phyloP scores from a whole-genome alignment of 352 stramenopile species.

The Phytophthora foliorum region DNA sequence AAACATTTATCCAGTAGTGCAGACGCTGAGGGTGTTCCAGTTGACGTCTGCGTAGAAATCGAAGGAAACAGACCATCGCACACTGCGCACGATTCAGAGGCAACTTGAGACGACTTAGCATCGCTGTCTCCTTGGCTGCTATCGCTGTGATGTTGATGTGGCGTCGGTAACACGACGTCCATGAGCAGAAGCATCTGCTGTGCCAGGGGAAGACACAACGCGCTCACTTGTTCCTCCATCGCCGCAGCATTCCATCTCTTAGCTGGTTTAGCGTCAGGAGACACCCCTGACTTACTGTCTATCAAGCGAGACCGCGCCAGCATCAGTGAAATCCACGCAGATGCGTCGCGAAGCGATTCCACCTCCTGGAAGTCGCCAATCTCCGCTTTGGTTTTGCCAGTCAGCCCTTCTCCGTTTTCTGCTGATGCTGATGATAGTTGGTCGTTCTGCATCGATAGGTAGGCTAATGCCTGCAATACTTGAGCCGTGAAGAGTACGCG shows the following conservation, averaged over 20 bases:
- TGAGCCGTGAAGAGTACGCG: constrained; percentile 69
- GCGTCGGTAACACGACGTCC: constrained; percentile 56
- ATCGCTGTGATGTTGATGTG: constrained; percentile 29
- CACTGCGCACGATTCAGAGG: constrained; percentile 56
- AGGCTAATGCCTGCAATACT: constrained; percentile 65
- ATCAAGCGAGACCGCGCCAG: constrained; percentile 55
- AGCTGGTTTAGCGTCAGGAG: neutral
- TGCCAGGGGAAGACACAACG: constrained; percentile 62
- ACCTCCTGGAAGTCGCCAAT: constrained; percentile 62
- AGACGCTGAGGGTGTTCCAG: constrained; percentile 20
- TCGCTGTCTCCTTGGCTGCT: constrained; percentile 9
- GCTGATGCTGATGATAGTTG: constrained; percentile 5
- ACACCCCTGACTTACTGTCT: constrained; percentile 10
- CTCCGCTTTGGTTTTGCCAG: constrained; percentile 15
- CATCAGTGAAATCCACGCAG: constrained; percentile 60
- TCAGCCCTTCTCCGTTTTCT: constrained; percentile 6
- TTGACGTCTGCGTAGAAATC: constrained; percentile 16
- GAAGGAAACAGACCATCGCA: constrained; percentile 70
- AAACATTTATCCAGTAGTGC: constrained; percentile 54
- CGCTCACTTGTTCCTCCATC: constrained; percentile 57
- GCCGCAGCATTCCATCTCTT: constrained; percentile 33
- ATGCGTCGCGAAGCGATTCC: constrained; percentile 67
- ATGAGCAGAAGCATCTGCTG: constrained; percentile 72
- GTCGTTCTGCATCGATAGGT: constrained; percentile 34
- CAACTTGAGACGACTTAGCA: constrained; percentile 12